phyloP scores from a whole-genome alignment of 2,329 filamentous ascomycete genomes.

The Calonectria pseudoturangicola region DNA sequence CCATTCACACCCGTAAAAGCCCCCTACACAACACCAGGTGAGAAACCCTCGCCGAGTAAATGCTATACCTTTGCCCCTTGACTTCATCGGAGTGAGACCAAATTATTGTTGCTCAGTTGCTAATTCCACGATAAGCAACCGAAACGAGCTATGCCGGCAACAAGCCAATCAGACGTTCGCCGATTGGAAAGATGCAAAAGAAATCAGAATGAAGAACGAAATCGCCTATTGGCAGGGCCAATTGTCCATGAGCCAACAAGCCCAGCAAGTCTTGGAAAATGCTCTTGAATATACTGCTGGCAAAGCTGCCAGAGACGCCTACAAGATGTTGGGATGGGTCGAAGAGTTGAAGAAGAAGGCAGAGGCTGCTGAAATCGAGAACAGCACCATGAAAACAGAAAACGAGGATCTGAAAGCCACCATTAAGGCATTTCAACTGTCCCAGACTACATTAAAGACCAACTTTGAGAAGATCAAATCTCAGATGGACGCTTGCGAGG shows the following conservation, averaged over 20 bases:
- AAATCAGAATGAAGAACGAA: conserved; percentile 13
- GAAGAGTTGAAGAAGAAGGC: conserved; percentile 20
- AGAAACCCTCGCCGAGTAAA: conserved; percentile 19
- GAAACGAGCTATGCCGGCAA: conserved; percentile 16
- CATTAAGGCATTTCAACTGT: conserved; percentile 9
- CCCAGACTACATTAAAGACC: background rate
- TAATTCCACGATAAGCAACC: conserved; percentile 6
- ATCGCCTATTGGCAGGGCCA: conserved; percentile 11
- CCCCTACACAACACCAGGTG: conserved; percentile 6
- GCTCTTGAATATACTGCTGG: conserved; percentile 7
- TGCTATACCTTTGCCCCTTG: background rate
- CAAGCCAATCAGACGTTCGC: conserved; percentile 16
- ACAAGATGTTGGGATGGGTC: conserved; percentile 18
- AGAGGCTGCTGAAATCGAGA: background rate
- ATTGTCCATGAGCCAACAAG: conserved; percentile 14
- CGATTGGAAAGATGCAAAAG: conserved; percentile 16
- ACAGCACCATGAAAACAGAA: conserved; percentile 4
- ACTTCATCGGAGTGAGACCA: too few relatives aligned
- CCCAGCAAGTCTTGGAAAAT: conserved; percentile 15
- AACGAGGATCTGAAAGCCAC: conserved; percentile 4
- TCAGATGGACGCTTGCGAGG: background rate
- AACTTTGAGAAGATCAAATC: conserved; percentile 11
- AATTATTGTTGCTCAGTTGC: background rate
- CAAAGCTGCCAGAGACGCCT: conserved; percentile 8
- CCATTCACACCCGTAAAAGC: conserved; percentile 7